Evolutionary conservation across 2,329 filamentous ascomycete species (phyloP), one percentile per base, ranked within the genome.

Genomic region (Talaromyces sp.): DNA sequence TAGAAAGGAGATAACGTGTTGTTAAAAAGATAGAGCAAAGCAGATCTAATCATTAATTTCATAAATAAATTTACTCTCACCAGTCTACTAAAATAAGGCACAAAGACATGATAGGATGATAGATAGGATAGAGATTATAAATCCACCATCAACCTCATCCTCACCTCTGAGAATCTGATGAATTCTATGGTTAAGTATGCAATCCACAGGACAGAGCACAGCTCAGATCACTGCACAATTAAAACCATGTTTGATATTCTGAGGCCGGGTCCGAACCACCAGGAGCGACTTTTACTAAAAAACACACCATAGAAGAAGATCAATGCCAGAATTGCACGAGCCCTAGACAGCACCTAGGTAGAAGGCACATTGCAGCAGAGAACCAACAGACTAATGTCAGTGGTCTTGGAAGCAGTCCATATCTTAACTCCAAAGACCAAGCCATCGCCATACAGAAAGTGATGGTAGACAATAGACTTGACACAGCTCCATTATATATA

Each of bases 311-410:
- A 9, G 36, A 39, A 39, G 36, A 9, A 13, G 10, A 17, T 39
- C 11, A 15, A 17, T 9, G 36, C 36, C 36, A 39, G 36, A 39
- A 13, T 39, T 7, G 25, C 25, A 28, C 25, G 7, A 28, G 7
- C 3, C 25, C 25, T 28, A 28, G 25, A 39, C 10, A 39, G n/a
- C 36, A 13, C 36, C 10, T 13, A 5, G 5, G 66, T 62, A 60
- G 65, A 65, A 61, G 64, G 70, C 52, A 56, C 25, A 28, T 28
- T 28, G 25, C 25, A 28, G 7, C 7, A 28, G 25, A 28, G 25
- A 28, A 28, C 25, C 25, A 3, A 41, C 39, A 21, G 39, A 41
- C 39, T 41, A 21, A 41, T 41, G 17, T 41, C 17, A 6, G 17
- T 41, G 3, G 17, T 41, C 39, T 41, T 21, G 17, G 17, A 41